Base-by-base conservation (phyloP, 139 green algal genomes). In the Tetradesmus lagerheimii region DNA sequence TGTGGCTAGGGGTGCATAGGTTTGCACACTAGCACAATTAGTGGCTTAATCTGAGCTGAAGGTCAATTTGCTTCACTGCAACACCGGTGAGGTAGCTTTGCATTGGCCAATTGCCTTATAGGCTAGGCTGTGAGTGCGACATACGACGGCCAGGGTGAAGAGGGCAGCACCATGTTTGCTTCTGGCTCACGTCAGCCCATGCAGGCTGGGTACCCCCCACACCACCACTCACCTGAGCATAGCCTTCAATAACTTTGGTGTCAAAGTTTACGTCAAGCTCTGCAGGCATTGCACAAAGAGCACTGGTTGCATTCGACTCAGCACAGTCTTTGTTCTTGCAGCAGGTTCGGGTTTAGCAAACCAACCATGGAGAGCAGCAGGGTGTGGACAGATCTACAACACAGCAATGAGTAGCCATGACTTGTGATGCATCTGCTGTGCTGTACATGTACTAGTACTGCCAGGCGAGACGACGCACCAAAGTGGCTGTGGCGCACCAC, bases 181-280 rank as follows among this genome's bases (percentile, higher is more conserved):
- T n/a, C n/a, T n/a, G n/a, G n/a, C n/a, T n/a, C 47, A 20, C 4
- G 20, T 23, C 57, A 31, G 57, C 23, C 57, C 15, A 6, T 8
- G 4, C 57, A 71, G 20, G 23, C 57, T 31, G 45, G n/a, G 80
- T 39, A 25, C 27, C 25, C 20, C 11, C 38, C 1, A 34, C 11
- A 25, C 66, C 31, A 25, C 23, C 9, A 53, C 87, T 8, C 67
- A 95, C 90, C 45, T 90, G 34, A 18, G 83, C 92, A 80, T 94
- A 94, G 0, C 93, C 93, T 47, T 95, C 87, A 6, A 95, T 84
- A 6, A 90, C 80, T 57, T 93, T 93, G 25, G 41, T 89, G 0
- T 81, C 76, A 41, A 95, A 93, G 76, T 94, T 85, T 0, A 95
- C 89, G 62, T 92, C 89, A 31, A 96, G 87, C 79, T 96, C 91